These are phyloP conservation scores for Ophiostoma perfectum DNA, from an alignment of 2,329 filamentous ascomycete species.

Conservation along the genomic window DNA sequence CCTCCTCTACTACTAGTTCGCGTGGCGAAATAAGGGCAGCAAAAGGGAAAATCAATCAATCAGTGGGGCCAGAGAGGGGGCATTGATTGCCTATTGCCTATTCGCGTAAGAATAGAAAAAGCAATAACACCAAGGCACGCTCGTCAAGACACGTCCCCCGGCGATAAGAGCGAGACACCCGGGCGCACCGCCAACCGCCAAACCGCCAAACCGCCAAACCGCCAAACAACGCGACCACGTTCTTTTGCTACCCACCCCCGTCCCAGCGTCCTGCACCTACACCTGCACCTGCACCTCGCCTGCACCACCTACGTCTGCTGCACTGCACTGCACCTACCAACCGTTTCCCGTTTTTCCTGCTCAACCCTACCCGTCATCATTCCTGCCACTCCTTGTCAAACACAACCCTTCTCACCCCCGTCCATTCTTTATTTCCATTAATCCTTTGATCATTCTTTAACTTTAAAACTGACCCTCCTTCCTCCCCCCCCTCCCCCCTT, in stretches of 20 bases:
- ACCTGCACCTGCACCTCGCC: background rate
- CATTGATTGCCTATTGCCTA: conserved; percentile 13
- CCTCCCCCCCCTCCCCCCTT: background rate
- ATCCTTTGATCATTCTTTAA: background rate
- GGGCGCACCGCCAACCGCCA: background rate
- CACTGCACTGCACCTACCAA: conserved; percentile 3
- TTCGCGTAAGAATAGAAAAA: conserved; percentile 11
- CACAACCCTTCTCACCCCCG: conserved; percentile 3
- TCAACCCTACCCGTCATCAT: conserved; percentile 10
- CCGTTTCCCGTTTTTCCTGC: background rate
- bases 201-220: background rate
- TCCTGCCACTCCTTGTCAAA: background rate
- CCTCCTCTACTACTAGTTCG: conserved; percentile 1
- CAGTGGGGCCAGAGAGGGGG: background rate
- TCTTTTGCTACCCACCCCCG: background rate
- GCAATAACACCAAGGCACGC: conserved; percentile 2
- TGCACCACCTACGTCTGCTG: background rate
- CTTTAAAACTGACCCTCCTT: conserved; percentile 8
- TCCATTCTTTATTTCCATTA: conserved; percentile 9
- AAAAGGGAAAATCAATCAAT: background rate
- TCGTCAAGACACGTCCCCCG: background rate
- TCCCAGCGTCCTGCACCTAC: background rate
- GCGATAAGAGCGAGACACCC: conserved; percentile 11
- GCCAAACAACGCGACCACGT: background rate
- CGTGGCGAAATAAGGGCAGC: conserved; percentile 9